Evolutionary conservation across 768 basidiomycete genomes (phyloP).

Genomic region (Pleurotus platypus): DNA sequence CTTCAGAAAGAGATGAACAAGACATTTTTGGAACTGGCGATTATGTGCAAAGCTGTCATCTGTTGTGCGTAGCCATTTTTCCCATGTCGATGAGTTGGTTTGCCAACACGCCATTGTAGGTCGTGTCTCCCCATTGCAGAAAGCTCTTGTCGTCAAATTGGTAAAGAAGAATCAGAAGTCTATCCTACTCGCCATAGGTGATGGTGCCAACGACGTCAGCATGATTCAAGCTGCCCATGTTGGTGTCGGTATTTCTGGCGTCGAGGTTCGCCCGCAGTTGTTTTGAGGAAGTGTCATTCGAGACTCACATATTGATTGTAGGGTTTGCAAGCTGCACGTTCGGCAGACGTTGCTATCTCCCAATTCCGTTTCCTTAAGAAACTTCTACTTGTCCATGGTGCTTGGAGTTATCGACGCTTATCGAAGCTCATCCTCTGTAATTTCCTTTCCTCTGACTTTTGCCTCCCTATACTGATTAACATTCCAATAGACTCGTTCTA

Average conservation of each 20-base stretch:
- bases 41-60: constrained; percentile 98
- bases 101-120: constrained; percentile 37
- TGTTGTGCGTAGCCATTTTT: constrained; percentile 64
- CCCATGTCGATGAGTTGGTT: constrained; percentile 4
- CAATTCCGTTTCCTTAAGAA: constrained; percentile 97
- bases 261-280: constrained; percentile 58
- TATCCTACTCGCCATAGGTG: constrained; percentile 94
- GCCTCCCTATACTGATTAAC: constrained; percentile 6
- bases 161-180: constrained; percentile 95
- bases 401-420: constrained; percentile 96
- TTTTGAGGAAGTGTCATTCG: background rate
- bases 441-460: constrained; percentile 24
- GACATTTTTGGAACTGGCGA: constrained; percentile 88
- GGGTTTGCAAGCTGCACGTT: constrained; percentile 97
- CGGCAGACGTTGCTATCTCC: constrained; percentile 95
- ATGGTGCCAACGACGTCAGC: constrained; percentile 97
- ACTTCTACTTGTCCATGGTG: constrained; percentile 91
- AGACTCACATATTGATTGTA: constrained; percentile 23
- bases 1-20: constrained; percentile 91
- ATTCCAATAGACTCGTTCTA: constrained; percentile 83
- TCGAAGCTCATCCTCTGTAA: constrained; percentile 94
- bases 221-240: constrained; percentile 99
- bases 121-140: constrained; percentile 96
- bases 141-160: constrained; percentile 96
- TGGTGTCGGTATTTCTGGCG: constrained; percentile 95